A percentile compares a stretch with the other conserved stretches of the same genome.
phyloP scores from a whole-genome alignment of 257 asterid genomes.

The Nicotiana attenuata region DNA sequence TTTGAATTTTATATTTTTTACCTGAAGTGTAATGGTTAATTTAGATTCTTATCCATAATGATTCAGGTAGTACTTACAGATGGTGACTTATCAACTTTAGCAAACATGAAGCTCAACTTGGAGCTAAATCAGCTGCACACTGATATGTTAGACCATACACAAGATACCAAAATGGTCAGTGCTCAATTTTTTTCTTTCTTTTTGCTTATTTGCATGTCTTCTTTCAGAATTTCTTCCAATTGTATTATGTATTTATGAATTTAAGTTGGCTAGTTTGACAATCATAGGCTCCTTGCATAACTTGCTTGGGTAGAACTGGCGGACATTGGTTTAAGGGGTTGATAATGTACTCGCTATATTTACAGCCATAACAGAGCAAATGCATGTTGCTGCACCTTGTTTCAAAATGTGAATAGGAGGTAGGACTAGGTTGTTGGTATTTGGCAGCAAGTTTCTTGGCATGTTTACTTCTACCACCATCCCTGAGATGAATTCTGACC shows the following conservation, averaged over 20 bases:
- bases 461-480: too few species aligned
- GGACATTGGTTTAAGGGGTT: background rate
- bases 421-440: too few species aligned
- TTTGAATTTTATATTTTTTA: background rate
- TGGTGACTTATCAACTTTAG: conserved; percentile 71
- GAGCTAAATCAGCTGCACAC: conserved; percentile 50
- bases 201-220: background rate
- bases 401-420: too few species aligned
- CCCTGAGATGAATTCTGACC: too few species aligned
- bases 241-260: background rate
- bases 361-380: too few species aligned
- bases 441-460: too few species aligned
- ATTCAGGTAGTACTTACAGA: conserved; percentile 82
- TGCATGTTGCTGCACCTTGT: too few species aligned
- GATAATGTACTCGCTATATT: too few species aligned
- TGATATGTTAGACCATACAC: conserved; percentile 16
- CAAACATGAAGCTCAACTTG: conserved; percentile 79
- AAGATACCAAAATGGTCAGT: conserved; percentile 35
- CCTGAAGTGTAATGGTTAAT: background rate
- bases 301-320: background rate
- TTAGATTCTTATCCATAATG: conserved; percentile 10
- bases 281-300: background rate
- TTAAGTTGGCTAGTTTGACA: background rate
- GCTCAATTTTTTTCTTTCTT: background rate
- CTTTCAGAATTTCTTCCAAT: background rate